Evolutionary conservation across 2,329 filamentous ascomycete genomes (phyloP).

Genomic region (Sporothrix curviconia): DNA sequence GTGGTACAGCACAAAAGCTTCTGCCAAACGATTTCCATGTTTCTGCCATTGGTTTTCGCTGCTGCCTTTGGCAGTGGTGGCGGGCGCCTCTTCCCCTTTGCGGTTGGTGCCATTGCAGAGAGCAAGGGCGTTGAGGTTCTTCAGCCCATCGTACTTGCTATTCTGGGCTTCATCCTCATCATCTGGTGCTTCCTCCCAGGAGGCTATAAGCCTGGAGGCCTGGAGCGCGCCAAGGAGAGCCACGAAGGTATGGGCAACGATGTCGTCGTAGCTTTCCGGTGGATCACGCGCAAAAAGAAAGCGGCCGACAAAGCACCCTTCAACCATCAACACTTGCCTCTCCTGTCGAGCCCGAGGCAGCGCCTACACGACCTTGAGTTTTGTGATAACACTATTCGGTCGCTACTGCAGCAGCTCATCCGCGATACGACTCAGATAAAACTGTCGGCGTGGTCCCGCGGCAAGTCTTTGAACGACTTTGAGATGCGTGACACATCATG

Average conservation of each 20-base stretch:
- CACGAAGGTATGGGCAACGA: slow-evolving; percentile 31
- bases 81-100: slow-evolving; percentile 60
- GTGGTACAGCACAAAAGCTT: slow-evolving; percentile 67
- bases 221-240: slow-evolving; percentile 35
- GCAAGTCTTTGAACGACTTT: slow-evolving; percentile 57
- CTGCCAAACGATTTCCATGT: slow-evolving; percentile 69
- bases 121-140: slow-evolving; percentile 49
- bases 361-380: neutral
- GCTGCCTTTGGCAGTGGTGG: slow-evolving; percentile 71
- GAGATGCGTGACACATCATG: slow-evolving; percentile 62
- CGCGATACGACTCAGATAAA: slow-evolving; percentile 68
- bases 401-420: slow-evolving; percentile 49
- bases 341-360: neutral
- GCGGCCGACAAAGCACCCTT: neutral
- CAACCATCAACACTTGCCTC: neutral
- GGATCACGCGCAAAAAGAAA: slow-evolving; percentile 8
- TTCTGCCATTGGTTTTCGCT: slow-evolving; percentile 71
- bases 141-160: slow-evolving; percentile 48
- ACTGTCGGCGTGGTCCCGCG: slow-evolving; percentile 59
- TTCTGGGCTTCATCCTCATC: slow-evolving; percentile 38
- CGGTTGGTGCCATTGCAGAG: slow-evolving; percentile 61
- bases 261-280: slow-evolving; percentile 19
- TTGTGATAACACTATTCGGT: slow-evolving; percentile 8
- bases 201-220: slow-evolving; percentile 27
- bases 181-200: slow-evolving; percentile 40